Evolutionary conservation across 352 stramenopile genomes (phyloP).

Genomic region (Phytophthora sp.): DNA sequence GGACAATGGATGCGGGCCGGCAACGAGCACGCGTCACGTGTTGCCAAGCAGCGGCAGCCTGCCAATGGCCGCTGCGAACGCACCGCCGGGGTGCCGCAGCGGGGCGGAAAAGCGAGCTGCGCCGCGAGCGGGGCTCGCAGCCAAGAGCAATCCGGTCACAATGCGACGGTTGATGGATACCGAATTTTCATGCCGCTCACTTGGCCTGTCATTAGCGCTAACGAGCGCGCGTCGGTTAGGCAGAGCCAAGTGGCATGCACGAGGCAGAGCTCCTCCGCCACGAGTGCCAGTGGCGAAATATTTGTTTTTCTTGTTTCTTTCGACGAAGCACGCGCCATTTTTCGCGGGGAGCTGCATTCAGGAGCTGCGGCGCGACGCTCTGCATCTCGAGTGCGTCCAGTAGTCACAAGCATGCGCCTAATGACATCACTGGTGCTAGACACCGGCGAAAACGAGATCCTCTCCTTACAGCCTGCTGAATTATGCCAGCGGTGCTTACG

Average conservation of each 20-base stretch:
- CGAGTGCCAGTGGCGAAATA: conserved; percentile 6
- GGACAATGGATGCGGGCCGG: conserved; percentile 21
- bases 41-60: not conserved
- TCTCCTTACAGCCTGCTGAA: too few relatives aligned
- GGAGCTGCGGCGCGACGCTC: not conserved
- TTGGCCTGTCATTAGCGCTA: conserved; percentile 4
- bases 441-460: too few relatives aligned
- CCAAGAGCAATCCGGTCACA: conserved; percentile 13
- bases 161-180: conserved; percentile 20
- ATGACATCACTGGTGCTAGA: too few relatives aligned
- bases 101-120: too few relatives aligned
- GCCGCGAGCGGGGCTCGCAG: not conserved
- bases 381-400: too few relatives aligned
- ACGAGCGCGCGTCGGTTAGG: conserved; percentile 2
- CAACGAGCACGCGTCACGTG: conserved; percentile 15
- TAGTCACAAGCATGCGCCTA: too few relatives aligned
- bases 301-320: conserved; percentile 6
- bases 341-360: not conserved
- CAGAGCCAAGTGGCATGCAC: not conserved
- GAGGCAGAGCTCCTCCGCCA: not conserved
- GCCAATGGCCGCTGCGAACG: conserved; percentile 6
- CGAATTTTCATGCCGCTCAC: conserved; percentile 7
- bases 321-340: not conserved
- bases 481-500: too few relatives aligned
- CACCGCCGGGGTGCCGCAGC: too few relatives aligned